Percentiles rank a stretch among this genome's conserved stretches.
phyloP scores from a whole-genome alignment of 176 grass and related monocot species.

The Avena atlantica region DNA sequence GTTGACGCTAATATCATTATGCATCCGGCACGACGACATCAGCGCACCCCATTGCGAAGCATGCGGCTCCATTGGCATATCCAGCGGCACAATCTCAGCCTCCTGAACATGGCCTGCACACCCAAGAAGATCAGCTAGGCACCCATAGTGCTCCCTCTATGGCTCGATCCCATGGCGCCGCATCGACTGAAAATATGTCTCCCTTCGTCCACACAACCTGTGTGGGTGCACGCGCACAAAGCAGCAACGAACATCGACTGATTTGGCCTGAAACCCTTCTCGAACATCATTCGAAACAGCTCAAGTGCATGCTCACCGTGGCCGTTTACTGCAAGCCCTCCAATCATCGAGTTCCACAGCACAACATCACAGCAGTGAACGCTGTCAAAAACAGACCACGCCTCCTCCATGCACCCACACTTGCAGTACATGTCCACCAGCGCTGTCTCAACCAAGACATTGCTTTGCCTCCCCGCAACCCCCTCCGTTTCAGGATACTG shows the following conservation, averaged over 20 bases:
- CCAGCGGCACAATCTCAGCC: conserved; percentile 56
- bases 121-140: conserved; percentile 69
- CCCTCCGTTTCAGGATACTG: conserved; percentile 29
- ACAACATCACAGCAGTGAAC: conserved; percentile 51
- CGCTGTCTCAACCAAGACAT: conserved; percentile 51
- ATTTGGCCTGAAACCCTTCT: conserved; percentile 48
- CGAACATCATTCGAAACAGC: conserved; percentile 54
- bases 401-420: conserved; percentile 65
- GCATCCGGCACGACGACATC: conserved; percentile 59
- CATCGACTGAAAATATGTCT: conserved; percentile 61
- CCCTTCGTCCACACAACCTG: conserved; percentile 51
- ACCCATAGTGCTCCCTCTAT: conserved; percentile 69
- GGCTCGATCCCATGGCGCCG: conserved; percentile 45
- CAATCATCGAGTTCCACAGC: conserved; percentile 71
- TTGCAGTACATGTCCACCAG: conserved; percentile 80
- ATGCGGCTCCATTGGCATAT: conserved; percentile 73
- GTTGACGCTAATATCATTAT: conserved; percentile 56
- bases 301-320: conserved; percentile 39
- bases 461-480: conserved; percentile 21
- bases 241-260: conserved; percentile 52
- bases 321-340: conserved; percentile 67
- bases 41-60: conserved; percentile 77
- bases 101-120: conserved; percentile 52
- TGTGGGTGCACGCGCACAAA: conserved; percentile 63
- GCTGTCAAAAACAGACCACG: conserved; percentile 42